Evolutionary conservation across 768 basidiomycete species (phyloP), one percentile per base, ranked within the genome.

Genomic region (Hericium rajendrae): DNA sequence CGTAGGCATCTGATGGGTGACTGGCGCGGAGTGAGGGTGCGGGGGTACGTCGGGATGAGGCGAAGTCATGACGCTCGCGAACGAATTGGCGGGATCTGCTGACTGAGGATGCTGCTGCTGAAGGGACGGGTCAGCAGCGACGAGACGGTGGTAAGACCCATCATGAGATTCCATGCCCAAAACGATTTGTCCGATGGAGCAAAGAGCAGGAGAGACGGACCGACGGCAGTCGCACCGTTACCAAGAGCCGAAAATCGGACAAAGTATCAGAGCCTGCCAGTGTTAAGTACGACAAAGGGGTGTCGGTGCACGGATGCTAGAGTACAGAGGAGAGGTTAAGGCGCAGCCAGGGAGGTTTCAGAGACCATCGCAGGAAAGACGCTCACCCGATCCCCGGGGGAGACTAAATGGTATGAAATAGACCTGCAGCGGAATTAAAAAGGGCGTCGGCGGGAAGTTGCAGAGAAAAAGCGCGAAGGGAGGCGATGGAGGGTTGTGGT

Each of bases 11-110:
- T 62, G 11, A 40, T 67, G 67, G n/a, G 59, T 1, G 16, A 60
- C 59, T 6, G 48, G 53, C 15, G 68, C 49, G 20, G 49, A 37
- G 49, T 51, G 49, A 26, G 49, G 49, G 49, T 24, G 16, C 53
- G 64, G 59, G 39, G 60, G 32, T 2, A 62, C 38, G 56, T 70
- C 68, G 20, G 60, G 38, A 53, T 61, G 62, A 26, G 62, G 43
- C 49, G 62, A 60, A 38, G 51, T 43, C 54, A 62, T 38, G 58
- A 55, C 54, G 40, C 57, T 24, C 18, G 57, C 56, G 57, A 61
- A 62, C 53, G 60, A 61, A 48, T 54, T 50, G 51, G 46, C 37
- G 54, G 40, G 37, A 38, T 56, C 59, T 40, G 60, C 41, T 24
- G 59, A 32, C 50, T 46, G 56, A 16, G 60, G 22, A 39, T 55